Conservation (phyloP, 345 rosid genomes). For the Brassica rapa region DNA sequence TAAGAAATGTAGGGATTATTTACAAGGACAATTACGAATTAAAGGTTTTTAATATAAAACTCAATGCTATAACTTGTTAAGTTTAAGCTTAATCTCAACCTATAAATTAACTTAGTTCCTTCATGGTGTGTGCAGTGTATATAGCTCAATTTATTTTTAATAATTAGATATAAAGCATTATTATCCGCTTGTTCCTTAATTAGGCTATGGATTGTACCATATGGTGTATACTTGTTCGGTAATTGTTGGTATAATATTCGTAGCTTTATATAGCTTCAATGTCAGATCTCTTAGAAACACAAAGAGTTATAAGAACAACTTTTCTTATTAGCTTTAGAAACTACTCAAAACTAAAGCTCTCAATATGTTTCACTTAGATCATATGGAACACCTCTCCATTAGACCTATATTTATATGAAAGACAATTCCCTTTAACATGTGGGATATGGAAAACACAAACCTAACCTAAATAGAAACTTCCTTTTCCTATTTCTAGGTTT, state of each 20-base stretch:
- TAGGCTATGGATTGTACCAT: not conserved
- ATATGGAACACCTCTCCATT: too few relatives aligned
- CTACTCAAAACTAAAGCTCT: too few relatives aligned
- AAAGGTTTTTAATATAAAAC: not conserved
- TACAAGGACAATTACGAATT: not conserved
- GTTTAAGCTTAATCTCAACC: not conserved
- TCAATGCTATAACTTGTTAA: not conserved
- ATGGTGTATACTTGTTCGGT: not conserved
- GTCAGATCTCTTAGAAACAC: too few relatives aligned
- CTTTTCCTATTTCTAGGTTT: too few relatives aligned
- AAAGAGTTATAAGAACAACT: too few relatives aligned
- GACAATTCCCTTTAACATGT: too few relatives aligned
- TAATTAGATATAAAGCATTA: not conserved
- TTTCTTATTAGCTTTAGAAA: too few relatives aligned
- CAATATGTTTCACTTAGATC: too few relatives aligned
- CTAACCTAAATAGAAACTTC: too few relatives aligned
- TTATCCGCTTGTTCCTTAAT: not conserved
- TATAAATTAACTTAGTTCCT: not conserved
- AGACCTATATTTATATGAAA: too few relatives aligned
- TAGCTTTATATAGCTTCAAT: not conserved
- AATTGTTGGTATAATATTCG: not conserved
- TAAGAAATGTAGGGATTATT: not conserved
- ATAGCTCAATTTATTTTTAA: not conserved
- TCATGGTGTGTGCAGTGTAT: not conserved
- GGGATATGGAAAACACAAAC: too few relatives aligned